A percentile compares a stretch with the other conserved stretches of the same genome.
Conservation (phyloP, 805 yeast genomes). For the Ogataea dorogensis region DNA sequence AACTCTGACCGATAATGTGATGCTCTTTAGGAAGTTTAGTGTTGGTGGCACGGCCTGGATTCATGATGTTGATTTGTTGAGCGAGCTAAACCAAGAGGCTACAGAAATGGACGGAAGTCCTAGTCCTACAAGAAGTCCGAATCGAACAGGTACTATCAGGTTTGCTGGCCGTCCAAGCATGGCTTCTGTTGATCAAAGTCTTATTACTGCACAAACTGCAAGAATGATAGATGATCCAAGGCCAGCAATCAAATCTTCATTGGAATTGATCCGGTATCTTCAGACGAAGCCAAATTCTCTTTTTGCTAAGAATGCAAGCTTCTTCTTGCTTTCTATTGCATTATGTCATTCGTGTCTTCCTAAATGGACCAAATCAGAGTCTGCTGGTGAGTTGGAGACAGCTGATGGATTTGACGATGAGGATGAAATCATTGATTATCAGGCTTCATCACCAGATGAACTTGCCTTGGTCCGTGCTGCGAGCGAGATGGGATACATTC, state of each 20-base stretch:
- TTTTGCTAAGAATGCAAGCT: conserved; percentile 70
- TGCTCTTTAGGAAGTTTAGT: conserved; percentile 87
- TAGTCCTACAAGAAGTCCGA: conserved; percentile 7
- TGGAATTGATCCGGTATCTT: conserved; percentile 64
- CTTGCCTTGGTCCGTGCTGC: conserved; percentile 93
- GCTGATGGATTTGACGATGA: conserved; percentile 25
- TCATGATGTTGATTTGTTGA: conserved; percentile 62
- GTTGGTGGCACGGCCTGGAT: conserved; percentile 88
- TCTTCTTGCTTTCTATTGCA: conserved; percentile 79
- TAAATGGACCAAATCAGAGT: conserved; percentile 37
- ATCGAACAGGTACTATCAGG: conserved; percentile 21
- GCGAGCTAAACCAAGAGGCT: conserved; percentile 24
- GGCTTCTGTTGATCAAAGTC: conserved; percentile 39
- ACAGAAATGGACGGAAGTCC: neutral
- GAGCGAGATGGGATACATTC: conserved; percentile 89
- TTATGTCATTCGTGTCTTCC: conserved; percentile 91
- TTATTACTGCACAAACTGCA: conserved; percentile 40
- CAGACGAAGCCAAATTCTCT: conserved; percentile 68
- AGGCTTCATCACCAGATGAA: conserved; percentile 96
- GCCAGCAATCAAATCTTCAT: conserved; percentile 50
- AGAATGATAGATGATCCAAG: conserved; percentile 30
- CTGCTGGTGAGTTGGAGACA: conserved; percentile 13
- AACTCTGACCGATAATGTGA: conserved; percentile 89
- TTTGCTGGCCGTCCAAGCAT: conserved; percentile 57
- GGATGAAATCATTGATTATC: conserved; percentile 66